phyloP scores from a whole-genome alignment of 306 rosid genomes.

The Lagenaria siceraria region DNA sequence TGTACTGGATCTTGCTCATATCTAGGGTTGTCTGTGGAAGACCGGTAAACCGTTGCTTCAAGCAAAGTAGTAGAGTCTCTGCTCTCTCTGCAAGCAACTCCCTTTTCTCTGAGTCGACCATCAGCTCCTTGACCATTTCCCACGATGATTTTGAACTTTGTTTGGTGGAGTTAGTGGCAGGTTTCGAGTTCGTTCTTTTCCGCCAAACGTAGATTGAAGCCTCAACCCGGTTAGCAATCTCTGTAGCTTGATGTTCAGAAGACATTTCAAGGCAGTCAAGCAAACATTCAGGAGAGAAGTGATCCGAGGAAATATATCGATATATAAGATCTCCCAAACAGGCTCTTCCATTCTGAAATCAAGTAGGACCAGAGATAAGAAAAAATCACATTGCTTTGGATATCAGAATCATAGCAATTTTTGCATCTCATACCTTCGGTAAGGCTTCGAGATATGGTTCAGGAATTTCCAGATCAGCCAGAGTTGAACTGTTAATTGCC shows the following conservation, averaged over 20 bases:
- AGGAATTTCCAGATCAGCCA: slow-evolving; percentile 81
- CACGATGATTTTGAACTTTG: slow-evolving; percentile 68
- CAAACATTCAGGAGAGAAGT: slow-evolving; percentile 73
- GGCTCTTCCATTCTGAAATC: slow-evolving; percentile 72
- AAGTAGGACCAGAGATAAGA: slow-evolving; percentile 4
- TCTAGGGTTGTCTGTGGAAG: slow-evolving; percentile 89
- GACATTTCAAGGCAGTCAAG: slow-evolving; percentile 79
- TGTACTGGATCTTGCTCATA: slow-evolving; percentile 87
- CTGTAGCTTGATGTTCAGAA: slow-evolving; percentile 93
- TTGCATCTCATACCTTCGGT: slow-evolving; percentile 49
- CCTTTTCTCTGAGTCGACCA: slow-evolving; percentile 77
- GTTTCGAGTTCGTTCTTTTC: slow-evolving; percentile 42
- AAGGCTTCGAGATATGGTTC: slow-evolving; percentile 78
- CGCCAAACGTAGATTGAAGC: slow-evolving; percentile 72
- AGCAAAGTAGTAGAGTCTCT: slow-evolving; percentile 62
- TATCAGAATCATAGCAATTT: not conserved
- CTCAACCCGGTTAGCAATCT: slow-evolving; percentile 71
- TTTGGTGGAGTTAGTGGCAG: slow-evolving; percentile 25
- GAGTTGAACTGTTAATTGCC: slow-evolving; percentile 69
- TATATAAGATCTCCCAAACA: slow-evolving; percentile 84
- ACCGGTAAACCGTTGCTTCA: slow-evolving; percentile 85
- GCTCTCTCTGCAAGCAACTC: slow-evolving; percentile 87
- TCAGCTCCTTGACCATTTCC: slow-evolving; percentile 94
- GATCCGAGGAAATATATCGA: slow-evolving; percentile 78
- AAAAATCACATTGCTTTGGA: not conserved